Evolutionary conservation across 306 rosid species (phyloP), one percentile per base, ranked within the genome.

Genomic region (Astragalus glycyphyllos): DNA sequence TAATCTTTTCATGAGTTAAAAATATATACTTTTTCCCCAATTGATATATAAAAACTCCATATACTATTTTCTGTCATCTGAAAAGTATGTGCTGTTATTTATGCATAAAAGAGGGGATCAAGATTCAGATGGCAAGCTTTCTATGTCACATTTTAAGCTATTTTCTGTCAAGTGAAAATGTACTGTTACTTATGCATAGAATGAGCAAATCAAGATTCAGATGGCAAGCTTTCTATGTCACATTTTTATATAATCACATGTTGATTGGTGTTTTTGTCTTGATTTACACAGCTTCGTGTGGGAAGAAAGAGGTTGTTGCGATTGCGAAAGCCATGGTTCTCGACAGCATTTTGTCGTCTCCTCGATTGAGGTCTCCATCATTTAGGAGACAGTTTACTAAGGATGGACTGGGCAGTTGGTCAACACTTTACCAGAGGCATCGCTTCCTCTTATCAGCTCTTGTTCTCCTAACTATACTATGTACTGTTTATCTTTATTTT

Each of bases 401-500:
- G 79, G 89, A 89, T 78, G 96, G 85, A 77, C 73, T 90, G 16
- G 88, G 94, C 45, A 84, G 87, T 71, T 92, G 96, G 98, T 83
- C 96, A 1, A 73, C 88, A 10, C 94, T 92, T 31, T 37, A 74
- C 48, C 82, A 92, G 54, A 82, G 98, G 83, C 98, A 92, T 60
- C 96, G 94, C 53, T 92, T 81, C 84, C 96, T 92, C 80, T 80
- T 92, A 67, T 83, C 80, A 4, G 92, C 98, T 23, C 85, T 92
- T 3, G 84, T 38, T 62, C 89, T 87, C 26, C 83, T 92, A 68
- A 65, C 84, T 14, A 71, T 83, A 65, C 94, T 92, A 68, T 92
- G 98, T 74, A 87, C 89, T 9, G 80, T 92, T 65, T 92, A 92
- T 75, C 98, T 92, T 31, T 92, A 92, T 77, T 92, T 92, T 60